Evolutionary conservation across 805 yeast species (phyloP), one percentile per base, ranked within the genome.

Genomic region (Kuraishia borneana): DNA sequence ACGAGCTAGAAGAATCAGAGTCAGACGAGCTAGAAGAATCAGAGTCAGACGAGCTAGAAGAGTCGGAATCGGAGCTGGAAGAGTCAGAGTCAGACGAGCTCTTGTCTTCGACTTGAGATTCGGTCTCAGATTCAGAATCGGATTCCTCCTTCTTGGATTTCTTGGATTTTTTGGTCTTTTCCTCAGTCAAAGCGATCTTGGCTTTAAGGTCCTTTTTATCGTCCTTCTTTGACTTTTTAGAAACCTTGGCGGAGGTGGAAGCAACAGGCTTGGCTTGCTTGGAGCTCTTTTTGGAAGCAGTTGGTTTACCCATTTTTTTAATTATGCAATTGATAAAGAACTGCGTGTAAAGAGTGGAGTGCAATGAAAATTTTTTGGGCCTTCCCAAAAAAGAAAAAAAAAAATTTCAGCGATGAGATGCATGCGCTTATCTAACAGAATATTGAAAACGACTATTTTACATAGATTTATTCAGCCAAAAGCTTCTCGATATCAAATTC

Each of bases 401-500:
- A 28, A 14, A 14, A 14, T 28, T 28, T 28, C 20, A 8, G 31
- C 18, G 31, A 28, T 28, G 31, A 28, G 31, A 28, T 14, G 29
- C 9, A 7, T 8, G 6, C 6, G 14, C 9, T n/a, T n/a, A n/a
- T n/a, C n/a, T n/a, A n/a, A n/a, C n/a, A n/a, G n/a, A n/a, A n/a
- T n/a, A n/a, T n/a, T n/a, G n/a, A n/a, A n/a, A n/a, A n/a, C n/a
- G n/a, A n/a, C n/a, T n/a, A n/a, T n/a, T n/a, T n/a, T n/a, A n/a
- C n/a, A n/a, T n/a, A n/a, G n/a, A n/a, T n/a, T n/a, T n/a, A n/a
- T 6, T 16, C 28, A 13, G 63, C 58, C 50, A 88, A 77, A 42
- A 88, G 65, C 3, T 83, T 84, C 54, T 84, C 96, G 45, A 92
- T 65, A 58, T 87, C 95, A 54, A 92, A 88, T 60, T 88, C 98